These are phyloP conservation scores for Lanmaoa rubissima DNA, from an alignment of 768 basidiomycete species.

Conservation along the genomic window DNA sequence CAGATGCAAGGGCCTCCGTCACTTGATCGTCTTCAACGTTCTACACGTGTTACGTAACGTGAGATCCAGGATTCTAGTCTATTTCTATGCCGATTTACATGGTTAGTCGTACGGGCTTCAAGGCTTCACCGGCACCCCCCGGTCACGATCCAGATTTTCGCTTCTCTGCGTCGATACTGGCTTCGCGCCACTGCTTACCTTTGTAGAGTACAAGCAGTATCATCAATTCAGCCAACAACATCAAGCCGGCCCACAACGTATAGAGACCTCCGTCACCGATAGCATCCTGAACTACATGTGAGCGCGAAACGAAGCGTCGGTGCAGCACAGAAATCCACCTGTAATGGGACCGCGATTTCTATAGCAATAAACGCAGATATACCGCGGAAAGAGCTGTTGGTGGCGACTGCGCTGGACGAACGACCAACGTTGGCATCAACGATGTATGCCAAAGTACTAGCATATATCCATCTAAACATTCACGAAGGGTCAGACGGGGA, in stretches of 20 bases:
- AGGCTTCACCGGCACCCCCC: too few species aligned
- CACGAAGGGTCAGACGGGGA: background rate
- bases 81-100: background rate
- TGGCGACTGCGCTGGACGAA: slow-evolving; percentile 73
- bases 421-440: slow-evolving; percentile 85
- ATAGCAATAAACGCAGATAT: slow-evolving; percentile 62
- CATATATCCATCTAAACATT: slow-evolving; percentile 53
- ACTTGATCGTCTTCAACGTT: background rate
- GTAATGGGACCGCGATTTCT: slow-evolving; percentile 75
- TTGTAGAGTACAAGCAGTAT: slow-evolving; percentile 60
- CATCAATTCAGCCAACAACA: slow-evolving; percentile 52
- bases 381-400: slow-evolving; percentile 77
- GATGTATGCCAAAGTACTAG: slow-evolving; percentile 77
- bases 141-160: slow-evolving; percentile 2
- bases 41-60: background rate
- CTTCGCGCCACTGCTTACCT: slow-evolving; percentile 60
- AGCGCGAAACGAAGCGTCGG: background rate
- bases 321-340: slow-evolving; percentile 27
- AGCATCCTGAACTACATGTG: slow-evolving; percentile 42
- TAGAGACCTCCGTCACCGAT: slow-evolving; percentile 84
- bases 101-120: slow-evolving; percentile 7
- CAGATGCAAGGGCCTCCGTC: background rate
- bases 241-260: slow-evolving; percentile 60
- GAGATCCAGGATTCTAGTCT: background rate
- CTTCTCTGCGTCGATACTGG: slow-evolving; percentile 44